Conservation (phyloP, 2,329 filamentous ascomycete species). For the Amauroascus niger region DNA sequence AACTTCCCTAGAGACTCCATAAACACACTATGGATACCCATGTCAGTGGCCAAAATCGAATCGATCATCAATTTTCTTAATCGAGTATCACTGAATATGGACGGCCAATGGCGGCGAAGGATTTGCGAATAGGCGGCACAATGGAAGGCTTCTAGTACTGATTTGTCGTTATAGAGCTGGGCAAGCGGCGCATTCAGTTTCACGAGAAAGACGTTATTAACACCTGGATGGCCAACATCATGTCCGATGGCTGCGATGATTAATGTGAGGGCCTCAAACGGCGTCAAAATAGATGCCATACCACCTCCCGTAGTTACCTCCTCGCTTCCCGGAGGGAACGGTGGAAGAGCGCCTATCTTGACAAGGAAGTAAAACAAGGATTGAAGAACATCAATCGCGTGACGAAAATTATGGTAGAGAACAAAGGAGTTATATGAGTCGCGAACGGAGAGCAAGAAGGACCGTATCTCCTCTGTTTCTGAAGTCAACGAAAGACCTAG, state of each 20-base stretch:
- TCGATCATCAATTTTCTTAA: conserved; percentile 91
- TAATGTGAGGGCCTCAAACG: conserved; percentile 79
- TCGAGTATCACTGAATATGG: conserved; percentile 63
- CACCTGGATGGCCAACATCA: conserved; percentile 92
- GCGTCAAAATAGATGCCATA: conserved; percentile 65
- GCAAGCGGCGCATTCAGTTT: conserved; percentile 86
- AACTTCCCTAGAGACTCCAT: conserved; percentile 79
- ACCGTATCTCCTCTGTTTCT: conserved; percentile 61
- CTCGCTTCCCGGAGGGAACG: conserved; percentile 45
- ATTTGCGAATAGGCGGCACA: conserved; percentile 97
- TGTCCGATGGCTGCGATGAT: conserved; percentile 95
- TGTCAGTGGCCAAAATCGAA: conserved; percentile 94
- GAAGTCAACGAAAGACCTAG: not conserved
- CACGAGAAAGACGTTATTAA: conserved; percentile 94
- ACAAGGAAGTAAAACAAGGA: conserved; percentile 86
- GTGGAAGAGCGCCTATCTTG: conserved; percentile 63
- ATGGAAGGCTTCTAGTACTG: conserved; percentile 93
- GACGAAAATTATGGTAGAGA: conserved; percentile 95
- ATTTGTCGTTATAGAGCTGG: conserved; percentile 93
- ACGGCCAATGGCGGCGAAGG: conserved; percentile 81
- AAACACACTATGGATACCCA: conserved; percentile 94
- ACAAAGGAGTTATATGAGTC: conserved; percentile 95
- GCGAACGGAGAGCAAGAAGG: conserved; percentile 78
- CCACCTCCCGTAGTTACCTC: conserved; percentile 44
- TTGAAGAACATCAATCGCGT: conserved; percentile 92